These are phyloP conservation scores for Oryza longistaminata DNA, from an alignment of 176 grass and related monocot genomes.

Conservation along the genomic window DNA sequence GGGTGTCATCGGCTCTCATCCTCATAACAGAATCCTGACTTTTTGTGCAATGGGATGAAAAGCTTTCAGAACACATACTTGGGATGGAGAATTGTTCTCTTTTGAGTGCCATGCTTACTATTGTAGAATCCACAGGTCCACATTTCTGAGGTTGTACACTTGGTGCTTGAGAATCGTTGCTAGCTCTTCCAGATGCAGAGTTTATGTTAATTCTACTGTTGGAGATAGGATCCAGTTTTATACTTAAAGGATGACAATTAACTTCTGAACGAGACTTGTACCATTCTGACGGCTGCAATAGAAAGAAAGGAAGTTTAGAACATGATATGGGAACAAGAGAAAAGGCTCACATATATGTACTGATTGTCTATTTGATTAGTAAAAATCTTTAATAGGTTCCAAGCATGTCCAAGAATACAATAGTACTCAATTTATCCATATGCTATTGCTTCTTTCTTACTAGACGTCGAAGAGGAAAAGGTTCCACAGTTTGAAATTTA, in stretches of 20 bases:
- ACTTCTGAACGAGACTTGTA: slow-evolving; percentile 28
- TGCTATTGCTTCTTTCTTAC: background rate
- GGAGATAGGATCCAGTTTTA: background rate
- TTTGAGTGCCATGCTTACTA: background rate
- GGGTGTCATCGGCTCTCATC: background rate
- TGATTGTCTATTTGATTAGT: background rate
- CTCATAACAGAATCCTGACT: background rate
- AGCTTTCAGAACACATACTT: slow-evolving; percentile 27
- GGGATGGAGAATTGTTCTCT: background rate
- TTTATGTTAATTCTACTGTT: background rate
- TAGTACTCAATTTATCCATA: background rate
- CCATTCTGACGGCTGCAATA: slow-evolving; percentile 30
- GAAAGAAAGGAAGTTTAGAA: background rate
- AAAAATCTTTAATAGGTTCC: background rate
- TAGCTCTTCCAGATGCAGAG: slow-evolving; percentile 12
- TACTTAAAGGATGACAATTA: slow-evolving; percentile 1
- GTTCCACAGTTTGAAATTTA: background rate
- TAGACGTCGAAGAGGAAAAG: background rate
- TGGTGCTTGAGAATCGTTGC: slow-evolving; percentile 8
- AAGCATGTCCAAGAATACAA: background rate
- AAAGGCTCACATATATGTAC: slow-evolving; percentile 3
- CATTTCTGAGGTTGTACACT: background rate
- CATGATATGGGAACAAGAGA: background rate
- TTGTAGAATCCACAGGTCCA: background rate
- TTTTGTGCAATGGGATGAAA: background rate